Percentiles rank a stretch among this genome's conserved stretches.
Conservation (phyloP, 805 yeast species). For the Sungouiozyma ichnusensis region DNA sequence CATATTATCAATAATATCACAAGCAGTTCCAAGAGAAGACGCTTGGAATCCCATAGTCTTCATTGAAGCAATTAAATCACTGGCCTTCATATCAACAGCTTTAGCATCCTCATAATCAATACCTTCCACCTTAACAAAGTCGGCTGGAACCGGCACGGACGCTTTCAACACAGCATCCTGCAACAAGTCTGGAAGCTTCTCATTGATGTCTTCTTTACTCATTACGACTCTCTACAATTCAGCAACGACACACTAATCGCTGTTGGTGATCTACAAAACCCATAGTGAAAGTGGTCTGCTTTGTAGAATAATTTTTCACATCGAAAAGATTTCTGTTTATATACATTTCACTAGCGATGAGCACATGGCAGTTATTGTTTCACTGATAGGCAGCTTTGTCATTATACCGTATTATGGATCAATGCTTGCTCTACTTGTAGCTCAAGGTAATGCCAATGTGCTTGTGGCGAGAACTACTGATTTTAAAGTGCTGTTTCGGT, state of each 20-base stretch:
- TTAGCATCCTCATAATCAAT: conserved; percentile 77
- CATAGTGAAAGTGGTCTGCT: too few species aligned
- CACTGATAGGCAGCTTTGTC: too few species aligned
- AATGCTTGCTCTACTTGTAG: conserved; percentile 1
- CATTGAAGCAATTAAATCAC: conserved; percentile 73
- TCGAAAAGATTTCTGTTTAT: too few species aligned
- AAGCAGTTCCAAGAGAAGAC: conserved; percentile 71
- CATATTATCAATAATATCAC: conserved; percentile 90
- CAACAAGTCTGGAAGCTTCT: conserved; percentile 56
- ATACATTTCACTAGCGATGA: too few species aligned
- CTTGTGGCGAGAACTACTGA: conserved; percentile 2
- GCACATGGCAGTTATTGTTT: too few species aligned
- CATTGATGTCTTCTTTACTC: conserved; percentile 20
- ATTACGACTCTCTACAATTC: too few species aligned
- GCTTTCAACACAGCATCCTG: conserved; percentile 85
- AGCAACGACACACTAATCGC: too few species aligned
- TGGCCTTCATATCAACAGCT: conserved; percentile 69
- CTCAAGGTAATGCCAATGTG: conserved; percentile 2
- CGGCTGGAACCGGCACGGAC: conserved; percentile 77
- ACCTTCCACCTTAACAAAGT: conserved; percentile 71
- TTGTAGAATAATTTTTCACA: too few species aligned
- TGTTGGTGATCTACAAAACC: too few species aligned
- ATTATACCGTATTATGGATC: conserved; percentile 7
- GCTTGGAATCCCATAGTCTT: conserved; percentile 97
- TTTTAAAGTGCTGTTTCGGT: conserved; percentile 12